These are phyloP conservation scores for Phyllosticta citribraziliensis DNA, from an alignment of 2,329 filamentous ascomycete species.

Conservation along the genomic window DNA sequence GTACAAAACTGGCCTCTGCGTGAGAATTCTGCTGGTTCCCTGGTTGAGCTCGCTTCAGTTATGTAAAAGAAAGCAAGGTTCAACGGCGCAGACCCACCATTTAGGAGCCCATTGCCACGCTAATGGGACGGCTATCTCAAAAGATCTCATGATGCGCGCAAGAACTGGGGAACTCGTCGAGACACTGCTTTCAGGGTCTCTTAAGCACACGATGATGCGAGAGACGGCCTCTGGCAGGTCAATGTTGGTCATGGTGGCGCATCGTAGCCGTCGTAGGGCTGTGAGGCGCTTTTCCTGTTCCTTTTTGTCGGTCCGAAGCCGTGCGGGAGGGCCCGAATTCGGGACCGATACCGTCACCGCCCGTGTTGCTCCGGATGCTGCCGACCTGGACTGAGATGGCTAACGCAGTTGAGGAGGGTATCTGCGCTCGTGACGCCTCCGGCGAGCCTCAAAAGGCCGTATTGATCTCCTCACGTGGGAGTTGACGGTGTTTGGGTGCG, in stretches of 20 bases:
- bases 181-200: neutral
- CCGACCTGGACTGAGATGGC: neutral
- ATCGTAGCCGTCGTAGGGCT: neutral
- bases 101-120: neutral
- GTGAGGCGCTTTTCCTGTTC: neutral
- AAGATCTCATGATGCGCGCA: neutral
- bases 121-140: neutral
- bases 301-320: neutral
- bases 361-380: neutral
- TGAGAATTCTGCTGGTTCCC: neutral
- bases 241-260: neutral
- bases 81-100: neutral
- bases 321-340: neutral
- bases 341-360: neutral
- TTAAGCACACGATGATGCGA: neutral
- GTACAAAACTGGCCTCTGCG: neutral
- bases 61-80: neutral
- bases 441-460: neutral
- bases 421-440: neutral
- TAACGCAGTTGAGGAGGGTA: neutral
- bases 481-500: neutral
- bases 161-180: neutral
- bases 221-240: neutral
- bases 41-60: neutral
- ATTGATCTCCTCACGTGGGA: neutral